Evolutionary conservation across 768 basidiomycete species (phyloP), one percentile per base, ranked within the genome.

Genomic region (Serendipita sp.): DNA sequence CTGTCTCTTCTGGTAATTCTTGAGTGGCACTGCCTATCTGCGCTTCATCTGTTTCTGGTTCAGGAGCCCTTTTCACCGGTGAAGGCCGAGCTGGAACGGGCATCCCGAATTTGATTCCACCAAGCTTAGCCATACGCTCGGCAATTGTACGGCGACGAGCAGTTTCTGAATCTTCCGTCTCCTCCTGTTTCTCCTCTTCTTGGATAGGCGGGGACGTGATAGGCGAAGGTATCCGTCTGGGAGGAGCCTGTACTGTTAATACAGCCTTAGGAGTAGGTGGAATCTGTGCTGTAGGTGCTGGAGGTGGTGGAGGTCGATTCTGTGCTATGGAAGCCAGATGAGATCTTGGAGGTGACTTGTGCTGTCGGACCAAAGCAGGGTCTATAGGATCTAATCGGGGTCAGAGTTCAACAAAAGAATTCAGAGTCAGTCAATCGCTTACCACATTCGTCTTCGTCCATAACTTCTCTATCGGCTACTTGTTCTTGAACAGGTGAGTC

Each of bases 51-150:
- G 17, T 30, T 16, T 48, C 48, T 4, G 70, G 67, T 24, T 70
- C 73, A 1, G 68, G 65, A 7, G 71, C 71, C 43, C 70, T 68
- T 11, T 68, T 67, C 11, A 20, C 48, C 3, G 64, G 16, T n/a
- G 43, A 51, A 58, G 67, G 58, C 60, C 67, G 58, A 20, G 64
- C 68, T 17, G 77, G 75, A 9, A 68, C 65, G 3, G 70, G 69
- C 45, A 79, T 82, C 0, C 90, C 90, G 66, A 93, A 86, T 65
- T 80, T 82, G 69, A 95, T 84, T 2, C 88, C 90, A 16, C 93
- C 90, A 0, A 96, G 76, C 68, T 84, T 90, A 0, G 92, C 92
- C 92, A 96, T 94, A n/a, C 93, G 80, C 63, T 95, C 91, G 0
- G 92, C 90, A 41, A 96, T 88, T 1, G 87, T 87, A 31, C 77